Percentiles rank a stretch among this genome's conserved stretches.
phyloP scores from a whole-genome alignment of 2,329 filamentous ascomycete genomes.

The Colletotrichum tropicicola region DNA sequence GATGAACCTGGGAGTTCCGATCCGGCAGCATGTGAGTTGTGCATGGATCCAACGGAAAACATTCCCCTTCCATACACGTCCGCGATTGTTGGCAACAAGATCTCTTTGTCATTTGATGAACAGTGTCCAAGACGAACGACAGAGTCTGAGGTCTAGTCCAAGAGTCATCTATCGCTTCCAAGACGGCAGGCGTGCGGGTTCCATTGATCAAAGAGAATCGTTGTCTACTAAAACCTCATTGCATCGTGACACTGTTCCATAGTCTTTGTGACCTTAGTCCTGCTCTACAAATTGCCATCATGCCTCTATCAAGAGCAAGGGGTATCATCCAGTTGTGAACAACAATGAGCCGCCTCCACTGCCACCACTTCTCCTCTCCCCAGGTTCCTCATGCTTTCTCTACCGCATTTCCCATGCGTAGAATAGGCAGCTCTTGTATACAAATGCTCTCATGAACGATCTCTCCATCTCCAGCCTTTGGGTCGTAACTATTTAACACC shows the following conservation, averaged over 20 bases:
- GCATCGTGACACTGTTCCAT: neutral
- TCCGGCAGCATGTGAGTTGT: conserved; percentile 20
- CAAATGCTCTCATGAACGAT: neutral
- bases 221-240: too few relatives aligned
- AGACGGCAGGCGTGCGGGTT: too few relatives aligned
- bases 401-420: neutral
- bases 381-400: neutral
- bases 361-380: neutral
- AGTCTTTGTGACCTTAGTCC: neutral
- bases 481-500: conserved; percentile 61
- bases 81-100: too few relatives aligned
- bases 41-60: conserved; percentile 10
- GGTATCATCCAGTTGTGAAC: conserved; percentile 17
- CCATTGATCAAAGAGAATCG: too few relatives aligned
- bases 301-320: neutral
- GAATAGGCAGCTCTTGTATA: neutral
- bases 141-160: too few relatives aligned
- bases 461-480: neutral
- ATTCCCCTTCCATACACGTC: too few relatives aligned
- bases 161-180: too few relatives aligned
- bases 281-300: neutral
- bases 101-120: too few relatives aligned
- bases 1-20: neutral
- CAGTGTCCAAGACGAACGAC: too few relatives aligned
- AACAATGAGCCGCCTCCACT: neutral